phyloP scores from a whole-genome alignment of 1,139 yeast genomes.

The Debaryomyces singareniensis region DNA sequence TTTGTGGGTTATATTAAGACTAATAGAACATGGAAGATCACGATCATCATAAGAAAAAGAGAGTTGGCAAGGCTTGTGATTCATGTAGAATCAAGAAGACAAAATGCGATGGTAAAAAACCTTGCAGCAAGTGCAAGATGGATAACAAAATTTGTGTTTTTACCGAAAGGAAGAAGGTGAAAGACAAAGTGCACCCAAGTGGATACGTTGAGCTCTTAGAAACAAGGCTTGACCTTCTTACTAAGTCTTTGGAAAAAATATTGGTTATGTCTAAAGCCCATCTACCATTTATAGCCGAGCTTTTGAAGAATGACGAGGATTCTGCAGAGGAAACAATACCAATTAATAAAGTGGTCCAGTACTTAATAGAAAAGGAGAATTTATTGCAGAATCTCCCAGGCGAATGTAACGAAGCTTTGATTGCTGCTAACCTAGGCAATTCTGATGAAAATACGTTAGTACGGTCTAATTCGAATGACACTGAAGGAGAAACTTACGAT shows the following conservation, averaged over 20 bases:
- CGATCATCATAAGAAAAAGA: constrained; percentile 40
- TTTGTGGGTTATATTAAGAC: too few relatives aligned
- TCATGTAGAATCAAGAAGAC: constrained; percentile 71
- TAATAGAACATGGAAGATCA: constrained; percentile 8
- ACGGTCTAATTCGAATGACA: not conserved
- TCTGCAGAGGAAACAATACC: constrained; percentile 24
- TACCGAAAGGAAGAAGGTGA: constrained; percentile 57
- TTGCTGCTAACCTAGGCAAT: not conserved
- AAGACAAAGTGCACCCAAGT: constrained; percentile 55
- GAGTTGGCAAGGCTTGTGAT: constrained; percentile 81
- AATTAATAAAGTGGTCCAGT: constrained; percentile 44
- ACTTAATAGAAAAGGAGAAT: constrained; percentile 33
- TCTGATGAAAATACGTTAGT: not conserved
- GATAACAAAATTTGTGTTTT: constrained; percentile 75
- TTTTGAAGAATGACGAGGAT: constrained; percentile 7
- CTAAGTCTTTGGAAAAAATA: constrained; percentile 45
- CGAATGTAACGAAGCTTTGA: not conserved
- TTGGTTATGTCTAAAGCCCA: constrained; percentile 31
- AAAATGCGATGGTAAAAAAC: constrained; percentile 73
- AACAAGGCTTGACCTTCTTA: constrained; percentile 56
- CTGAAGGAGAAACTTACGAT: too few relatives aligned
- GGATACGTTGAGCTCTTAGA: constrained; percentile 70
- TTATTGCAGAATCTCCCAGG: constrained; percentile 29
- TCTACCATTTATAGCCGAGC: constrained; percentile 23
- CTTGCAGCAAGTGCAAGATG: constrained; percentile 61